A percentile compares a stretch with the other conserved stretches of the same genome.
Evolutionary conservation across 2,329 filamentous ascomycete genomes (phyloP).

Genomic region (Trichoderma sp.): DNA sequence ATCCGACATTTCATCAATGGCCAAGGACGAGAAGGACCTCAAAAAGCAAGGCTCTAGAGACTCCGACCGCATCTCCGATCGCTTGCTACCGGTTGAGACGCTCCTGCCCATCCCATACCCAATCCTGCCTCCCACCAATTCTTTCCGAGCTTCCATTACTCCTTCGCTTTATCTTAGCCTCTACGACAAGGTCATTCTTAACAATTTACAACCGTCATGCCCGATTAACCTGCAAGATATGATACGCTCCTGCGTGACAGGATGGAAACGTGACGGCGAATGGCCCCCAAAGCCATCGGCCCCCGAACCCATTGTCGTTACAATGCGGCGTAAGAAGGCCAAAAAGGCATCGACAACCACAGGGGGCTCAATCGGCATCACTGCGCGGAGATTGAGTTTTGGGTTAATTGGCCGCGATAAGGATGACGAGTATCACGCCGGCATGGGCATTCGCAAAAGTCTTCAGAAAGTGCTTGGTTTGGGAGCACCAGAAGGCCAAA

Average conservation of each 20-base stretch:
- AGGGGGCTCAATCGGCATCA: conserved; percentile 32
- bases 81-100: conserved; percentile 52
- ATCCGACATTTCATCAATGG: conserved; percentile 46
- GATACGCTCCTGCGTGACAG: conserved; percentile 76
- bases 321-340: conserved; percentile 43
- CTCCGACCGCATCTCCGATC: conserved; percentile 32
- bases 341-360: conserved; percentile 28
- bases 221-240: conserved; percentile 87
- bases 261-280: conserved; percentile 91
- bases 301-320: conserved; percentile 39
- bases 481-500: conserved; percentile 29
- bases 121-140: conserved; percentile 71
- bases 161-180: conserved; percentile 76
- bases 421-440: conserved; percentile 35
- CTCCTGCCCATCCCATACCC: conserved; percentile 73
- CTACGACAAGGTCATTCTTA: conserved; percentile 84
- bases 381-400: conserved; percentile 49
- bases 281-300: conserved; percentile 70
- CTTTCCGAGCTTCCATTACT: conserved; percentile 75
- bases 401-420: conserved; percentile 48
- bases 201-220: conserved; percentile 77
- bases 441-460: conserved; percentile 48
- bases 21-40: conserved; percentile 37
- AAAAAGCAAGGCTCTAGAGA: conserved; percentile 38
- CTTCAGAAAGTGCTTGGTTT: conserved; percentile 49